These are phyloP conservation scores for Trichoderma asperellum DNA, from an alignment of 2,329 filamentous ascomycete genomes.

Conservation along the genomic window DNA sequence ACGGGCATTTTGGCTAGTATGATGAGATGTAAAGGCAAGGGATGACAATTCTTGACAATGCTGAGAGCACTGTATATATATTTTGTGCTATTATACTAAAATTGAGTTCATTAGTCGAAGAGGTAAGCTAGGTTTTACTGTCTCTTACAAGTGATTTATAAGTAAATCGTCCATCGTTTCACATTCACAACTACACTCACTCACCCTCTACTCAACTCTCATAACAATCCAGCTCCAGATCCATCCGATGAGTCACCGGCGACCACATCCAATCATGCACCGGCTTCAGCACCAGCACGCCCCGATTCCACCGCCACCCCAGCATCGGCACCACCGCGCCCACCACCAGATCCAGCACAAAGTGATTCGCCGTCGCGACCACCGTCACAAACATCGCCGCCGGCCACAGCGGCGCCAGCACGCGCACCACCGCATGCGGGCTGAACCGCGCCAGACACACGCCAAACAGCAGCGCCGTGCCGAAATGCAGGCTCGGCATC, in stretches of 20 bases:
- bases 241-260: conserved; percentile 9
- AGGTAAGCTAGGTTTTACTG: no score
- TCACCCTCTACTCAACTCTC: not conserved
- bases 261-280: conserved; percentile 16
- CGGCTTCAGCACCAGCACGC: conserved; percentile 5
- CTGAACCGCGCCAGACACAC: conserved; percentile 1
- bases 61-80: no score
- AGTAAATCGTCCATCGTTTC: no score
- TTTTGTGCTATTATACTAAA: no score
- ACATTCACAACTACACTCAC: no score
- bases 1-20: conserved; percentile 6
- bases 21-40: no score
- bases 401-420: conserved; percentile 14
- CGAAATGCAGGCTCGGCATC: conserved; percentile 9
- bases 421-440: not conserved
- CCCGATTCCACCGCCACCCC: conserved; percentile 20
- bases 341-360: conserved; percentile 6
- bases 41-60: no score
- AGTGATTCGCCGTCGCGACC: conserved; percentile 18
- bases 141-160: no score
- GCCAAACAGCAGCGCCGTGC: not conserved
- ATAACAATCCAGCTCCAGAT: not conserved
- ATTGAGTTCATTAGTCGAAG: no score
- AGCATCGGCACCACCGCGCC: conserved; percentile 3
- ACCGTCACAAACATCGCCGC: conserved; percentile 13